Evolutionary conservation across 768 basidiomycete genomes (phyloP), one percentile per base, ranked within the genome.

Genomic region (Lactarius quietus): DNA sequence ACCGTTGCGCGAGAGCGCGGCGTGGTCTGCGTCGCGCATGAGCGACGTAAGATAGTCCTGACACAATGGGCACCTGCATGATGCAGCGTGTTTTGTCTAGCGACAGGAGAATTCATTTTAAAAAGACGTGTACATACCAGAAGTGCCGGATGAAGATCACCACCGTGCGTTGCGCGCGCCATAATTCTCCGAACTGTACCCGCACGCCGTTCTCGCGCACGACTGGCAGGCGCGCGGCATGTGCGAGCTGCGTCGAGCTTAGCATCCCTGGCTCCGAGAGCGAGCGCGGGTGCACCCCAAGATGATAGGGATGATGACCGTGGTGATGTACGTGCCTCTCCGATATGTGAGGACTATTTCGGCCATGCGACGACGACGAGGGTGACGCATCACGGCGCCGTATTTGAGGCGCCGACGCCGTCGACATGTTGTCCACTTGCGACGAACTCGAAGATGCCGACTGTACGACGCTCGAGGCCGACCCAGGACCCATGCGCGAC

Each of bases 81-180:
- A 61, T 36, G 26, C 54, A 43, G 60, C 23, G 10, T 20, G n/a
- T 51, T 58, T 28, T 20, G n/a, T 51, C 56, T 28, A 59, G 59
- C 68, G 23, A 17, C 65, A 23, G n/a, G 33, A 56, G 63, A 54
- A 61, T 8, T 35, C 39, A 33, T 26, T 18, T 33, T 10, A 26
- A 2, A 23, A 14, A 12, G 53, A 39, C 26, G 35, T 3, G 39
- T n/a, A 6, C 74, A 64, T 57, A 83, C 90, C 87, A 91, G 76
- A 94, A 94, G 75, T 93, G 91, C 51, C 94, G 81, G 68, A 97
- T 88, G 78, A 96, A 96, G 48, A 94, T 76, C 59, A 93, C 86
- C 67, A 94, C 82, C 0, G 88, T 89, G 73, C 79, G 82, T 67
- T 79, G 78, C 14, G 79, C 73, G 54, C 72, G 79, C 71, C 88